Percentiles rank a stretch among this genome's conserved stretches.
Conservation (phyloP, 2,329 filamentous ascomycete species). For the Fusarium sp. region DNA sequence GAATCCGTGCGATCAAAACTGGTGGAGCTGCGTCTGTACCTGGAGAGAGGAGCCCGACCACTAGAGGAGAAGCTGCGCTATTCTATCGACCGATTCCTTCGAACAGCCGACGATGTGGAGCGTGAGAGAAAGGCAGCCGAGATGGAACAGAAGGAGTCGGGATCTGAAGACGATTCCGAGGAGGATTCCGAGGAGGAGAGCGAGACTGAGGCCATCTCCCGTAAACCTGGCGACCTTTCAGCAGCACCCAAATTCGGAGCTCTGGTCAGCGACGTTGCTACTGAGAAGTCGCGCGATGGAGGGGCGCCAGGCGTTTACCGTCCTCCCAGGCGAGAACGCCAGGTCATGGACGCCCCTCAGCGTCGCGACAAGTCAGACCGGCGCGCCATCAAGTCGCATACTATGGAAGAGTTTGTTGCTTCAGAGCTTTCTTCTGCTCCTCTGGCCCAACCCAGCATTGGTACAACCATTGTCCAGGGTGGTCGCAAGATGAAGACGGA, state of each 20-base stretch:
- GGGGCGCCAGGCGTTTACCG: slow-evolving; percentile 80
- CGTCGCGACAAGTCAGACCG: slow-evolving; percentile 69
- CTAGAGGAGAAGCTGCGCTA: slow-evolving; percentile 92
- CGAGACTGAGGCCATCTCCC: slow-evolving; percentile 45
- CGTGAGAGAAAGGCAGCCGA: slow-evolving; percentile 54
- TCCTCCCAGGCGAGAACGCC: slow-evolving; percentile 88
- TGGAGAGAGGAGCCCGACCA: slow-evolving; percentile 92
- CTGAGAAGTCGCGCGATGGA: slow-evolving; percentile 45
- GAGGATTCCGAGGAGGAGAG: slow-evolving; percentile 54
- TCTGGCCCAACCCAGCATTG: slow-evolving; percentile 88
- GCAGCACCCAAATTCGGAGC: slow-evolving; percentile 49
- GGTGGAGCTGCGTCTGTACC: slow-evolving; percentile 89
- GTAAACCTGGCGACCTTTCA: slow-evolving; percentile 43
- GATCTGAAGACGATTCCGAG: slow-evolving; percentile 45
- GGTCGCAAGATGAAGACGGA: slow-evolving; percentile 84
- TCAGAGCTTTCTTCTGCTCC: slow-evolving; percentile 87
- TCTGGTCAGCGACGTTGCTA: slow-evolving; percentile 50
- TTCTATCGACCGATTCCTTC: slow-evolving; percentile 94
- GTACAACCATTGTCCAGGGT: slow-evolving; percentile 84
- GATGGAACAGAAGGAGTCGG: slow-evolving; percentile 42
- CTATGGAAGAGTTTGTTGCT: slow-evolving; percentile 91
- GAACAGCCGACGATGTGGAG: slow-evolving; percentile 82
- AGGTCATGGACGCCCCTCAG: slow-evolving; percentile 80
- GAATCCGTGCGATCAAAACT: slow-evolving; percentile 82
- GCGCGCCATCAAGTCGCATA: slow-evolving; percentile 78